Conservation (phyloP, 108 stramenopile species). For the Cyclotella baltica region DNA sequence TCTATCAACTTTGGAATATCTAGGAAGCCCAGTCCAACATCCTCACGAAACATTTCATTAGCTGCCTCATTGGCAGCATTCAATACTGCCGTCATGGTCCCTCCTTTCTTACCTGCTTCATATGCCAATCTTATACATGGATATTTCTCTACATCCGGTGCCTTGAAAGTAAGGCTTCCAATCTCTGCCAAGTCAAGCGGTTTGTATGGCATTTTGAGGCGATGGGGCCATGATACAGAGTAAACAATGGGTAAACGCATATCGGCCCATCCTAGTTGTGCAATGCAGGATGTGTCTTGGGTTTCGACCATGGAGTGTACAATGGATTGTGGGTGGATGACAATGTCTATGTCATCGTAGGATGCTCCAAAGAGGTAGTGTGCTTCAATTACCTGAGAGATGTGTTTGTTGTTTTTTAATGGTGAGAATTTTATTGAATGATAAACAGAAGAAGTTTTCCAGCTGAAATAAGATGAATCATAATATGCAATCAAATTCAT, state of each 20-base stretch:
- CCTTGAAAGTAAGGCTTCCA: constrained; percentile 83
- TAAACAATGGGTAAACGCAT: constrained; percentile 97
- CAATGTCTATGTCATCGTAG: constrained; percentile 98
- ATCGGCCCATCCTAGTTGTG: constrained; percentile 97
- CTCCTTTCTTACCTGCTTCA: constrained; percentile 90
- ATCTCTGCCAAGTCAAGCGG: constrained; percentile 88
- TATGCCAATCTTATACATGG: constrained; percentile 95
- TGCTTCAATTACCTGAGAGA: constrained; percentile 98
- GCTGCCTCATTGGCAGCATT: too few relatives aligned
- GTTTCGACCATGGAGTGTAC: constrained; percentile 97
- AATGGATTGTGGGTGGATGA: constrained; percentile 97
- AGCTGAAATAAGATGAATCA: too few relatives aligned
- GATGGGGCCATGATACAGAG: constrained; percentile 95
- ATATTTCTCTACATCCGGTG: constrained; percentile 93
- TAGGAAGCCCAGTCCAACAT: constrained; percentile 89
- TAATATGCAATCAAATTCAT: too few relatives aligned
- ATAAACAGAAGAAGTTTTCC: too few relatives aligned
- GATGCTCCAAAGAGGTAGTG: too few relatives aligned
- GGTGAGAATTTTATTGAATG: too few relatives aligned
- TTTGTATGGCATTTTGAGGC: constrained; percentile 92
- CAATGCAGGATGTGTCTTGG: constrained; percentile 95
- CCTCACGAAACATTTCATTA: constrained; percentile 94
- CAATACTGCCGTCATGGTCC: constrained; percentile 96
- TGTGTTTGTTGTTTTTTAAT: too few relatives aligned
- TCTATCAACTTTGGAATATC: constrained; percentile 94